These are phyloP conservation scores for Tuber melanosporum DNA, from an alignment of 495 filamentous ascomycete genomes.

Conservation along the genomic window DNA sequence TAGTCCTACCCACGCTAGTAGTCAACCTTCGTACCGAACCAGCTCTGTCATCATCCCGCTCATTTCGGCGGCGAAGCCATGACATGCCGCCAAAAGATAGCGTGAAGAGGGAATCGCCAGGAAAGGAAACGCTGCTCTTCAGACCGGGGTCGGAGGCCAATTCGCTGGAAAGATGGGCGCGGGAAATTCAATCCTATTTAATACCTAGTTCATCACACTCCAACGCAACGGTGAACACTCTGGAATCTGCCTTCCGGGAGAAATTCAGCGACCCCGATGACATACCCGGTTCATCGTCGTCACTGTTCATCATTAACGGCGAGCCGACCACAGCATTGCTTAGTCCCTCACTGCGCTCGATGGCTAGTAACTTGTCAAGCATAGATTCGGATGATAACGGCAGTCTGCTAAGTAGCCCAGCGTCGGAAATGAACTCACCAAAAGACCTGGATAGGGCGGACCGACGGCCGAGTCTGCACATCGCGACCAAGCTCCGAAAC, in stretches of 20 bases:
- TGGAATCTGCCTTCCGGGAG: constrained; percentile 23
- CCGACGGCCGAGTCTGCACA: constrained; percentile 20
- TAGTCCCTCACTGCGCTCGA: constrained; percentile 38
- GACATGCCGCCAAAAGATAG: constrained; percentile 27
- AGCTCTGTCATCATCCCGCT: constrained; percentile 28
- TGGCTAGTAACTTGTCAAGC: constrained; percentile 39
- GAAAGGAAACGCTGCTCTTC: constrained; percentile 34
- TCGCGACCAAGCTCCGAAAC: constrained; percentile 29
- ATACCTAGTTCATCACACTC: constrained; percentile 21
- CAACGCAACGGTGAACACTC: constrained; percentile 9
- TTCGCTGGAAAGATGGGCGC: constrained; percentile 32
- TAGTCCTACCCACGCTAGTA: constrained; percentile 37
- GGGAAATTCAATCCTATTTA: constrained; percentile 34
- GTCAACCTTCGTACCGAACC: constrained; percentile 35
- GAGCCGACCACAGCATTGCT: constrained; percentile 40
- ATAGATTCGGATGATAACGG: constrained; percentile 37
- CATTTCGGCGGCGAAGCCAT: constrained; percentile 39
- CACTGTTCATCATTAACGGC: constrained; percentile 39
- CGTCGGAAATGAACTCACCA: constrained; percentile 31
- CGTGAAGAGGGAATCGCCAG: constrained; percentile 20
- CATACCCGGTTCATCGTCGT: constrained; percentile 11
- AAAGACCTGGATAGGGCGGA: constrained; percentile 10
- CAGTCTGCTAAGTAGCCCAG: constrained; percentile 29
- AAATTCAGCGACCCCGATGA: constrained; percentile 30
- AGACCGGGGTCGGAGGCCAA: constrained; percentile 24